phyloP scores from a whole-genome alignment of 768 basidiomycete genomes.

The Cantharellus cinnabarinus region DNA sequence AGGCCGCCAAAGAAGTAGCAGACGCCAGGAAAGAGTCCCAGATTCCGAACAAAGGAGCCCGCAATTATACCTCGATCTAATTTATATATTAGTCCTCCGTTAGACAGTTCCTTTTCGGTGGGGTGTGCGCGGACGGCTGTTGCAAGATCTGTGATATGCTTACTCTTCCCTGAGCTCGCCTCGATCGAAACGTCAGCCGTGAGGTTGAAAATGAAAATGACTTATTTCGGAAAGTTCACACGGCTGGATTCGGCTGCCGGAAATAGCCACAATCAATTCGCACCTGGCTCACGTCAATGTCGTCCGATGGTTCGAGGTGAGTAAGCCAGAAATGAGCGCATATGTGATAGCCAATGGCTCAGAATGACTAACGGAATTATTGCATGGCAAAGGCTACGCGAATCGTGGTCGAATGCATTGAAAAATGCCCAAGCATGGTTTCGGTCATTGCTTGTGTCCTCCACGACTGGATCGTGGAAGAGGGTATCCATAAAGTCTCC shows the following conservation, averaged over 20 bases:
- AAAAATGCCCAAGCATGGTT: slow-evolving; percentile 57
- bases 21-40: too few species aligned
- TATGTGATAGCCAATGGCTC: neutral
- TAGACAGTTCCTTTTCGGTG: too few species aligned
- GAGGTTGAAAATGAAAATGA: too few species aligned
- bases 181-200: too few species aligned
- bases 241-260: neutral
- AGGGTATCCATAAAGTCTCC: slow-evolving; percentile 25
- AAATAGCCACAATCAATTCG: neutral
- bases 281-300: neutral
- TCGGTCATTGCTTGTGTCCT: slow-evolving; percentile 52
- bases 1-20: too few species aligned
- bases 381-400: slow-evolving; percentile 35
- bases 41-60: too few species aligned
- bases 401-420: slow-evolving; percentile 65
- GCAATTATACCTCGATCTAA: too few species aligned
- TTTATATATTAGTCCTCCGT: too few species aligned
- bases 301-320: slow-evolving; percentile 40
- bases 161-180: too few species aligned
- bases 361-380: neutral
- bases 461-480: slow-evolving; percentile 60
- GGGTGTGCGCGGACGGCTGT: too few species aligned
- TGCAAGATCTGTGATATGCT: too few species aligned
- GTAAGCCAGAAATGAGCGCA: slow-evolving; percentile 6
- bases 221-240: too few species aligned